These are phyloP conservation scores for Gossypium schwendimanii DNA, from an alignment of 441 rosid species.

Conservation along the genomic window DNA sequence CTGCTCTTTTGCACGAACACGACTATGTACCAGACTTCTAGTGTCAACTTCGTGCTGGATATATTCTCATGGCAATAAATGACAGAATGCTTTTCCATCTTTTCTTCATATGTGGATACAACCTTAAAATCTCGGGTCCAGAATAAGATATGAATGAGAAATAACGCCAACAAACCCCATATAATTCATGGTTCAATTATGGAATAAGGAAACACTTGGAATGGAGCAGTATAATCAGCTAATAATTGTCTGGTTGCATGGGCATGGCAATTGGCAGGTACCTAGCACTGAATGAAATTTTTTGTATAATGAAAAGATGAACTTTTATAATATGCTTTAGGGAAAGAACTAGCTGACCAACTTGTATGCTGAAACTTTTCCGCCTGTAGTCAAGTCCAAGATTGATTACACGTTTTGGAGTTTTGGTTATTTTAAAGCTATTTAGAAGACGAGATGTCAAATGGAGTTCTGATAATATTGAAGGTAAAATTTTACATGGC, in stretches of 20 bases:
- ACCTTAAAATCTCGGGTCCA: not conserved
- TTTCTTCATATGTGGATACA: not conserved
- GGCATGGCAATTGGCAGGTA: not conserved
- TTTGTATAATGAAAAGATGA: no score
- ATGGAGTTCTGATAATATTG: not conserved
- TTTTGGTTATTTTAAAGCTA: no score
- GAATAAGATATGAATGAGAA: not conserved
- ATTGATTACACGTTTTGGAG: no score
- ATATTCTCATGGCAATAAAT: not conserved
- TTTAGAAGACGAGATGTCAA: no score
- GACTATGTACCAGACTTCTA: constrained; percentile 24
- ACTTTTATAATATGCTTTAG: no score
- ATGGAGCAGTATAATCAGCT: not conserved
- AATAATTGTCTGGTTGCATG: not conserved
- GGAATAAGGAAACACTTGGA: not conserved
- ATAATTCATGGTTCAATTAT: not conserved
- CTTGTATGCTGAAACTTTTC: no score
- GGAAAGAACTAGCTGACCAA: no score
- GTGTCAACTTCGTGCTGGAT: not conserved
- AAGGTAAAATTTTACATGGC: not conserved
- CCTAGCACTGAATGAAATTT: not conserved
- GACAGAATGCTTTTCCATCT: not conserved
- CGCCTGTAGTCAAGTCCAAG: no score
- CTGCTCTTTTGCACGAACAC: constrained; percentile 28
- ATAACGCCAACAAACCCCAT: not conserved